phyloP scores from a whole-genome alignment of 352 stramenopile species.

The Pilasporangium apinafurcum region DNA sequence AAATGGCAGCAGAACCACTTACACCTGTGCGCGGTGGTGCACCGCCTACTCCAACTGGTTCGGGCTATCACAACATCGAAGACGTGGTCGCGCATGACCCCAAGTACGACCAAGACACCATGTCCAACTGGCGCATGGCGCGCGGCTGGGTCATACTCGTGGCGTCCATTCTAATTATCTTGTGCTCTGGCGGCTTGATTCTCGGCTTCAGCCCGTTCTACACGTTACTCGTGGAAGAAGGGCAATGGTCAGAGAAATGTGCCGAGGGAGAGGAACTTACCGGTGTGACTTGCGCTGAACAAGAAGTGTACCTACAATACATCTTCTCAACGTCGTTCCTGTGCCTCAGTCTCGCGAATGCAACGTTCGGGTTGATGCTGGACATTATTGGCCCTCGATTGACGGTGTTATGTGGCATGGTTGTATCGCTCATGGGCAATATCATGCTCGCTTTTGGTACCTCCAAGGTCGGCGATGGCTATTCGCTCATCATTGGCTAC shows the following conservation, averaged over 20 bases:
- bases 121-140: conserved; percentile 20
- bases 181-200: conserved; percentile 32
- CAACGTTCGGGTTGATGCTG: conserved; percentile 31
- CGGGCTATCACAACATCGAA: no score
- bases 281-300: conserved; percentile 23
- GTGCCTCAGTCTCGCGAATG: conserved; percentile 38
- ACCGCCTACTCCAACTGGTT: no score
- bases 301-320: conserved; percentile 46
- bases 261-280: conserved; percentile 9
- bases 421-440: conserved; percentile 40
- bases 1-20: no score
- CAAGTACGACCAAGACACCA: conserved; percentile 19
- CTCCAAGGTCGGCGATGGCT: conserved; percentile 19
- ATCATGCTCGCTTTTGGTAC: conserved; percentile 30
- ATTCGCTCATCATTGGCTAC: conserved; percentile 34
- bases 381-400: conserved; percentile 35
- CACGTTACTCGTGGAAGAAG: conserved; percentile 30
- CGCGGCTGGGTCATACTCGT: conserved; percentile 13
- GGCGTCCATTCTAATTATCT: conserved; percentile 18
- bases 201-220: conserved; percentile 48
- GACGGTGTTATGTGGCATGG: conserved; percentile 22
- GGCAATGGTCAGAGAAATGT: conserved; percentile 39
- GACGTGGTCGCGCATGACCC: no score
- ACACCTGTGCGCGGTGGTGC: no score
- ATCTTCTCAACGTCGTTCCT: conserved; percentile 44